A percentile compares a stretch with the other conserved stretches of the same genome.
Conservation (phyloP, 2,329 filamentous ascomycete genomes). For the Aspergillus hortae region DNA sequence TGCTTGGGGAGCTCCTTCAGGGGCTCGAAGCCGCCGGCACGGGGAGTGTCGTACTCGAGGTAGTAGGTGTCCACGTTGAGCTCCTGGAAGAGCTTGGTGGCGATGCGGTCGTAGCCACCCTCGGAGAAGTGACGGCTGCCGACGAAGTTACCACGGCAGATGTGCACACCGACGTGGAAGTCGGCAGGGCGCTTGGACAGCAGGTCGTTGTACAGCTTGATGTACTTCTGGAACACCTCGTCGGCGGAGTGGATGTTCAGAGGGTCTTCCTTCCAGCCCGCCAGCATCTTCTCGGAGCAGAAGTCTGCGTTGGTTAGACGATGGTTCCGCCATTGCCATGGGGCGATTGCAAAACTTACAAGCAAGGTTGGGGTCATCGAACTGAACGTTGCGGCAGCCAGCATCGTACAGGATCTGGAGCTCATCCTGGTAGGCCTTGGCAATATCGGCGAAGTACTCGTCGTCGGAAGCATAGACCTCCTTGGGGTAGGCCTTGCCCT, state of each 20-base stretch:
- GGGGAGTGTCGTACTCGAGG: constrained; percentile 65
- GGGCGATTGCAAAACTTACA: constrained; percentile 47
- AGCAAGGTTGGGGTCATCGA: constrained; percentile 64
- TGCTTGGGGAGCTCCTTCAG: constrained; percentile 57
- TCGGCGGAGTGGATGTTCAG: constrained; percentile 67
- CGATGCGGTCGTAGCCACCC: constrained; percentile 65
- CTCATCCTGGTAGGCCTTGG: constrained; percentile 63
- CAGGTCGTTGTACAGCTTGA: constrained; percentile 71
- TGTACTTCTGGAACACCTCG: constrained; percentile 70
- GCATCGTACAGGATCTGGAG: constrained; percentile 59
- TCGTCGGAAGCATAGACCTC: constrained; percentile 56
- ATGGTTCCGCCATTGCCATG: background rate
- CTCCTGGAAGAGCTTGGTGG: constrained; percentile 61
- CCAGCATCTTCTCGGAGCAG: constrained; percentile 68
- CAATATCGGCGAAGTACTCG: constrained; percentile 64
- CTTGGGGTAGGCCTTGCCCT: constrained; percentile 54
- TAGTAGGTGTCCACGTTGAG: constrained; percentile 66
- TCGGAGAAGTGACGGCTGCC: constrained; percentile 64
- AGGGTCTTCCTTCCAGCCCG: constrained; percentile 65
- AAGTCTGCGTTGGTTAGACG: constrained; percentile 53
- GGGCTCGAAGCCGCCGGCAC: constrained; percentile 64
- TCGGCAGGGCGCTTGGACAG: constrained; percentile 62
- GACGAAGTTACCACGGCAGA: constrained; percentile 66
- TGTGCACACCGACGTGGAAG: constrained; percentile 72
- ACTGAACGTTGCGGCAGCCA: constrained; percentile 64